These are phyloP conservation scores for Yamadazyma kitorensis DNA, from an alignment of 805 yeast genomes.

Conservation along the genomic window DNA sequence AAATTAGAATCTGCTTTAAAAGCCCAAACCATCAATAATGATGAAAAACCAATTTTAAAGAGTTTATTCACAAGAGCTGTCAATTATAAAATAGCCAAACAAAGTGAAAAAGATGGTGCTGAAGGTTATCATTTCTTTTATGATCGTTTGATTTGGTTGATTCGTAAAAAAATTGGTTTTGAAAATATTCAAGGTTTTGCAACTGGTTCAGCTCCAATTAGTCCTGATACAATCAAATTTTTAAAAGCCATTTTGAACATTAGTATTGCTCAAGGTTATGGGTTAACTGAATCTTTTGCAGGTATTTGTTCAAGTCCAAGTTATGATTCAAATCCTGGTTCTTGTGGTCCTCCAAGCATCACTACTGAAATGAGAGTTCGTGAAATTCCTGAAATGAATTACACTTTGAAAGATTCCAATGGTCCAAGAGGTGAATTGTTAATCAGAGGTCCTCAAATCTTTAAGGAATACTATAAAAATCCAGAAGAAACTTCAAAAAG, in stretches of 20 bases:
- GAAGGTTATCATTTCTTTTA: conserved; percentile 33
- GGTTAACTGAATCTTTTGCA: conserved; percentile 65
- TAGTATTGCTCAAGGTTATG: conserved; percentile 67
- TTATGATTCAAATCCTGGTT: conserved; percentile 41
- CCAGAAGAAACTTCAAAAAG: conserved; percentile 45
- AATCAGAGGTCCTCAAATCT: conserved; percentile 57
- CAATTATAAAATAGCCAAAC: conserved; percentile 20
- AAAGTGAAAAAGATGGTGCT: conserved; percentile 38
- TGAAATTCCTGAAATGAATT: conserved; percentile 67
- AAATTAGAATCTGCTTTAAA: conserved; percentile 28
- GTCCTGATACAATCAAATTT: conserved; percentile 58
- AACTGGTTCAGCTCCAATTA: conserved; percentile 69
- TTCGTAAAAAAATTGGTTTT: conserved; percentile 40
- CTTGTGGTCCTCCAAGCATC: conserved; percentile 44
- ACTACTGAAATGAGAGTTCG: conserved; percentile 52
- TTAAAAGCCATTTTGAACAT: conserved; percentile 57
- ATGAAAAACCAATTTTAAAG: conserved; percentile 21
- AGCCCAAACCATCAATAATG: conserved; percentile 23
- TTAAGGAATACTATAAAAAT: conserved; percentile 51
- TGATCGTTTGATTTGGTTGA: conserved; percentile 23
- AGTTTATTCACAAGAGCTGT: conserved; percentile 22
- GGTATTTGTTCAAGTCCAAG: conserved; percentile 43
- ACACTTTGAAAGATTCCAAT: conserved; percentile 25
- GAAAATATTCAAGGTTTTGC: conserved; percentile 22
- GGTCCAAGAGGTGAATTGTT: conserved; percentile 52